A percentile compares a stretch with the other conserved stretches of the same genome.
These are phyloP conservation scores for Fragaria ananassa DNA, from an alignment of 306 rosid genomes.

Conservation along the genomic window DNA sequence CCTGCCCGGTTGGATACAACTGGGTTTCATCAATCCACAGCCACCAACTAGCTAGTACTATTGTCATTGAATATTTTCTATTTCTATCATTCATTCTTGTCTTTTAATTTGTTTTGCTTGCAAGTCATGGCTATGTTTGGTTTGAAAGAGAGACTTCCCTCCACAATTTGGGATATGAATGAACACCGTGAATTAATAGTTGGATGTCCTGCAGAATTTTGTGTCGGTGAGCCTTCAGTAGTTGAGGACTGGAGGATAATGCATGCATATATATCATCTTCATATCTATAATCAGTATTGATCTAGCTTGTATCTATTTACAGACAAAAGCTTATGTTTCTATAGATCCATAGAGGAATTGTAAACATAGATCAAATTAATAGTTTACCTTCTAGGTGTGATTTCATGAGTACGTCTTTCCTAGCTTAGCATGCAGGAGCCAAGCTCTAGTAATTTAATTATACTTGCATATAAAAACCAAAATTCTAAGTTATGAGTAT, in stretches of 20 bases:
- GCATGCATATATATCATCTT: not conserved
- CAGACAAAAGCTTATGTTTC: too few relatives aligned
- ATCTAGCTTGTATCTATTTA: not conserved
- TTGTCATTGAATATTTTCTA: not conserved
- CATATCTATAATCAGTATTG: not conserved
- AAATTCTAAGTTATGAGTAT: not conserved
- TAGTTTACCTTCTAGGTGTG: too few relatives aligned
- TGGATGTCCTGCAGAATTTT: not conserved
- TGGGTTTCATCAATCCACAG: conserved; percentile 26
- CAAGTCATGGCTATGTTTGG: conserved; percentile 6
- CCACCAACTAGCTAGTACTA: not conserved
- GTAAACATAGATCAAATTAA: too few relatives aligned
- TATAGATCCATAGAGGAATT: too few relatives aligned
- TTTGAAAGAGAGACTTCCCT: not conserved
- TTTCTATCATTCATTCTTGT: not conserved
- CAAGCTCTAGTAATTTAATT: too few relatives aligned
- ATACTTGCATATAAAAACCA: not conserved
- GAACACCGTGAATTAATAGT: not conserved
- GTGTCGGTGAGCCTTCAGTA: conserved; percentile 8
- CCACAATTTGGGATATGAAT: not conserved
- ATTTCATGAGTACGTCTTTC: too few relatives aligned
- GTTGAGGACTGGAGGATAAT: not conserved
- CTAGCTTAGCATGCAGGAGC: too few relatives aligned
- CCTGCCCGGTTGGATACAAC: conserved; percentile 50
- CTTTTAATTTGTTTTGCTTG: not conserved